phyloP scores from a whole-genome alignment of 495 filamentous ascomycete genomes.

The Neurospora sp. region DNA sequence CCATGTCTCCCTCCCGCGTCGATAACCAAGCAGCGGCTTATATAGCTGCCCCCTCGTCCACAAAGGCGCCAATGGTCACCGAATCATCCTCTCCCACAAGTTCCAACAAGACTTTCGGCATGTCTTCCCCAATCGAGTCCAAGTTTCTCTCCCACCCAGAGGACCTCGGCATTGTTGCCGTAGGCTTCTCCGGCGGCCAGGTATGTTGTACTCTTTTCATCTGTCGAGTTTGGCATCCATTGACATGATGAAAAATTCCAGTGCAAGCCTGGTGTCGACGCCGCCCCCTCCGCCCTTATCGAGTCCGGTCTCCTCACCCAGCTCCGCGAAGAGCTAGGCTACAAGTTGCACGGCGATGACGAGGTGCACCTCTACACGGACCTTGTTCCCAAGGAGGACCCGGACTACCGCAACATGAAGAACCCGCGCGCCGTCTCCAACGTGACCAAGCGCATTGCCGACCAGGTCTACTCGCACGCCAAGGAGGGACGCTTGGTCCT shows the following conservation, averaged over 20 bases:
- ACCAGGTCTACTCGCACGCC: slow-evolving; percentile 82
- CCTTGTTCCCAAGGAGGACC: slow-evolving; percentile 61
- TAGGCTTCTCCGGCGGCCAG: slow-evolving; percentile 96
- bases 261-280: slow-evolving; percentile 89
- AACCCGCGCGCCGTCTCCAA: slow-evolving; percentile 79
- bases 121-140: slow-evolving; percentile 44
- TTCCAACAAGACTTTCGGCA: slow-evolving; percentile 25
- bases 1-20: slow-evolving; percentile 9
- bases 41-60: slow-evolving; percentile 1
- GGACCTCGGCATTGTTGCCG: slow-evolving; percentile 85
- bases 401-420: slow-evolving; percentile 83
- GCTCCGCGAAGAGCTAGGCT: slow-evolving; percentile 74
- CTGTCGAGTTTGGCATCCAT: background rate
- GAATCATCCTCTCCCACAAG: slow-evolving; percentile 3
- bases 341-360: slow-evolving; percentile 77
- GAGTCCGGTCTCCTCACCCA: slow-evolving; percentile 78
- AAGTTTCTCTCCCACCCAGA: slow-evolving; percentile 71
- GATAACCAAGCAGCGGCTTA: slow-evolving; percentile 4
- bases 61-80: background rate
- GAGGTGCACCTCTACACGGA: slow-evolving; percentile 74
- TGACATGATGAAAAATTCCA: slow-evolving; percentile 28
- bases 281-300: slow-evolving; percentile 84
- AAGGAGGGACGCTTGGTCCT: slow-evolving; percentile 77
- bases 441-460: slow-evolving; percentile 69
- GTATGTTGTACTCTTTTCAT: slow-evolving; percentile 35